These are phyloP conservation scores for Ajuga chamaepitys DNA, from an alignment of 257 asterid genomes.

Conservation along the genomic window DNA sequence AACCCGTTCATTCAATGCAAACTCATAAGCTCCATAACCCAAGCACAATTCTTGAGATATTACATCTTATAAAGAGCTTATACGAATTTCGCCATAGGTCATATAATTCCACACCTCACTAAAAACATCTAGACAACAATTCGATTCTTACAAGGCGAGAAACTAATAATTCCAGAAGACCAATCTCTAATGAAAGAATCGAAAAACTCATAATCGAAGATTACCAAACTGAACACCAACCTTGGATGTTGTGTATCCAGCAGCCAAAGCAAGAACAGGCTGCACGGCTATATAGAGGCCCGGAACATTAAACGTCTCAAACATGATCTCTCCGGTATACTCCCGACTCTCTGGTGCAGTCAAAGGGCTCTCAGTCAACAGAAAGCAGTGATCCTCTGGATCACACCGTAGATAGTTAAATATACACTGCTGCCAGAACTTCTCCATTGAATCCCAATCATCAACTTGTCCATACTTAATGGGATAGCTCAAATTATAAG, in stretches of 20 bases:
- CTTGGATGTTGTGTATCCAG: constrained; percentile 96
- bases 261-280: constrained; percentile 98
- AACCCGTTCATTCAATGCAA: too few relatives aligned
- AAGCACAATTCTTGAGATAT: too few relatives aligned
- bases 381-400: constrained; percentile 96
- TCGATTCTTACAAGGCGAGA: neutral
- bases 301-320: constrained; percentile 93
- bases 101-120: neutral
- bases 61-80: neutral
- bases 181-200: neutral
- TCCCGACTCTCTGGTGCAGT: constrained; percentile 96
- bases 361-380: constrained; percentile 91
- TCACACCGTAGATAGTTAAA: constrained; percentile 85
- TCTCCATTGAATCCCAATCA: constrained; percentile 97
- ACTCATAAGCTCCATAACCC: too few relatives aligned
- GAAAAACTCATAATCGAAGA: neutral
- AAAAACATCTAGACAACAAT: neutral
- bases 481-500: constrained; percentile 70
- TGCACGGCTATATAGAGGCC: constrained; percentile 96
- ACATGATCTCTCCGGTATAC: constrained; percentile 96
- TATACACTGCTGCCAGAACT: constrained; percentile 96
- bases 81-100: neutral
- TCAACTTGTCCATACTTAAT: constrained; percentile 89
- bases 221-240: constrained; percentile 34
- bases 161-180: constrained; percentile 7